A percentile compares a stretch with the other conserved stretches of the same genome.
Evolutionary conservation across 1,284 basidiomycete species (phyloP).

Genomic region (Wallemia mellicola): DNA sequence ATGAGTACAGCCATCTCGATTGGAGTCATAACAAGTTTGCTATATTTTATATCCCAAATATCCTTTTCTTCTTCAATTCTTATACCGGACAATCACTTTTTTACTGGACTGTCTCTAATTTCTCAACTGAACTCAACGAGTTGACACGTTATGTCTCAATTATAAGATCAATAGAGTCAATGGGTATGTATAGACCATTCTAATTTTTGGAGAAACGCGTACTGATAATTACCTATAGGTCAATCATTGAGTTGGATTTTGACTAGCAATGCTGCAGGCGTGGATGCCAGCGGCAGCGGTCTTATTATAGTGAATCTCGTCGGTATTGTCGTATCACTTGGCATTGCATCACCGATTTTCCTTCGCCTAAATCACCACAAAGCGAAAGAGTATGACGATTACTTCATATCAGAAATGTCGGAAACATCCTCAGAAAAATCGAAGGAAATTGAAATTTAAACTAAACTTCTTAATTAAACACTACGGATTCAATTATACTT

Average conservation of each 20-base stretch:
- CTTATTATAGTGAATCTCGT: neutral
- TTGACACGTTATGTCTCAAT: neutral
- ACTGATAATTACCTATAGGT: neutral
- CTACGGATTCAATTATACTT: too few species aligned
- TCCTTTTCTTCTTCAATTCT: neutral
- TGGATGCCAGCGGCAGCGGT: neutral
- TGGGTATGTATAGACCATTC: neutral
- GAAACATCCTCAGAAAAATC: neutral
- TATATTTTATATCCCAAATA: neutral
- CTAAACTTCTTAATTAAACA: too few species aligned
- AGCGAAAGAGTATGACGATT: neutral
- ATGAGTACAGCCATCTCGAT: neutral
- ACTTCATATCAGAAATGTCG: neutral
- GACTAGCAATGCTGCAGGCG: neutral
- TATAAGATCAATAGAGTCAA: neutral
- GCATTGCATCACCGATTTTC: neutral
- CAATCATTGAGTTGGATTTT: neutral
- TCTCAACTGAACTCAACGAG: neutral
- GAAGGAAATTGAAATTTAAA: too few species aligned
- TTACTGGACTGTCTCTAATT: neutral
- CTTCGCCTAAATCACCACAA: neutral
- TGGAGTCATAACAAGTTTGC: neutral
- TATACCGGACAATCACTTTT: neutral
- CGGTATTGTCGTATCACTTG: neutral
- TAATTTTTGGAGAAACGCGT: neutral